These are phyloP conservation scores for Hemisphaericaspora lyxosophila DNA, from an alignment of 1,139 yeast species.

Conservation along the genomic window DNA sequence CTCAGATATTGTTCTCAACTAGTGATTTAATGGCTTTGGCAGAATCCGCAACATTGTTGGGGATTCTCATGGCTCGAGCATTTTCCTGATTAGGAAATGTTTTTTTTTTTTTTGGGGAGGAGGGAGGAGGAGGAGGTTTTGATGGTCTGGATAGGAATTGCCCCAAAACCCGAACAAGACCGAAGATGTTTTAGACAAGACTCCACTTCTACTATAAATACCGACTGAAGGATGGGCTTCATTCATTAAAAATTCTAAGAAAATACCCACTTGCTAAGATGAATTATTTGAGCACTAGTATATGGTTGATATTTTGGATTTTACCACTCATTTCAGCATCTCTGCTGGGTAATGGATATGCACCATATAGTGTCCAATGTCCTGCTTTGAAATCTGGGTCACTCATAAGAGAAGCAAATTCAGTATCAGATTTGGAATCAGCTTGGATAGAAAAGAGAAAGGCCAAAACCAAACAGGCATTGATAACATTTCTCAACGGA, in stretches of 20 bases:
- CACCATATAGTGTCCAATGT: conserved; percentile 62
- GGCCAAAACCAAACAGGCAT: conserved; percentile 49
- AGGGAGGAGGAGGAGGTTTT: too few species aligned
- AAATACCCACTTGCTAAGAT: too few species aligned
- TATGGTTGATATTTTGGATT: neutral
- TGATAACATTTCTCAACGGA: conserved; percentile 54
- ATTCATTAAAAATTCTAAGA: too few species aligned
- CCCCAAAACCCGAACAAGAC: conserved; percentile 1
- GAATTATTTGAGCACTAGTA: neutral
- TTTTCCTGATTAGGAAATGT: neutral
- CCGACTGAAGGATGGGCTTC: too few species aligned
- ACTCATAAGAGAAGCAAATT: conserved; percentile 37
- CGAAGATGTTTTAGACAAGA: neutral
- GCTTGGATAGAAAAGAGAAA: conserved; percentile 51
- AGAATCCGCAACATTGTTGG: neutral
- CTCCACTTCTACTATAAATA: too few species aligned
- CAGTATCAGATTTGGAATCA: conserved; percentile 36
- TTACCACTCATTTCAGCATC: neutral
- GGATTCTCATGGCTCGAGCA: neutral
- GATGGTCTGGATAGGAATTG: neutral
- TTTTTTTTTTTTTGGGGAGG: neutral
- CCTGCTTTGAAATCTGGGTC: conserved; percentile 32
- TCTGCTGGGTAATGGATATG: conserved; percentile 45
- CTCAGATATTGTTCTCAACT: too few species aligned
- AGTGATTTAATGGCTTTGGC: too few species aligned